A percentile compares a stretch with the other conserved stretches of the same genome.
These are phyloP conservation scores for Globisporangium irregulare DNA, from an alignment of 352 stramenopile species.

Conservation along the genomic window DNA sequence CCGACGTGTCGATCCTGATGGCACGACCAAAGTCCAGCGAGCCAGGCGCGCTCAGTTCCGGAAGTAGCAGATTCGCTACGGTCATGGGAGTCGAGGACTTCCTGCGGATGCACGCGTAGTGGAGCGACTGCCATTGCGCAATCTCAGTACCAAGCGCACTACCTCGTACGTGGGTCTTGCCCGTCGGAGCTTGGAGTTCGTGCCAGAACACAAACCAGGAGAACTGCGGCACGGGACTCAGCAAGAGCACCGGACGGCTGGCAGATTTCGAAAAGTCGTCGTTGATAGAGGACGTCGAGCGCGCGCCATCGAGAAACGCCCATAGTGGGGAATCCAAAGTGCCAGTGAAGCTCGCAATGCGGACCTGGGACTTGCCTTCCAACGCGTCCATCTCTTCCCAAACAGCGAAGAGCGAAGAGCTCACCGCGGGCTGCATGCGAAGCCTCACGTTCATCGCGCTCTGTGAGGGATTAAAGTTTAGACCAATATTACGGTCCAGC, in stretches of 20 bases:
- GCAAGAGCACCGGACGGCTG: slow-evolving; percentile 23
- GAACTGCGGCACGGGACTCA: slow-evolving; percentile 8
- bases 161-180: slow-evolving; percentile 32
- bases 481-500: slow-evolving; percentile 27
- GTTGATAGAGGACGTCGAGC: slow-evolving; percentile 37
- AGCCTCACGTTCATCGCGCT: slow-evolving; percentile 45
- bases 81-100: slow-evolving; percentile 32
- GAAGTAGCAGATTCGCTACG: slow-evolving; percentile 42
- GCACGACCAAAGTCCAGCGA: slow-evolving; percentile 50
- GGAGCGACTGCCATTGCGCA: slow-evolving; percentile 48
- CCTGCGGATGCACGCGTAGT: slow-evolving; percentile 44
- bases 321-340: slow-evolving; percentile 16
- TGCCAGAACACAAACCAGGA: slow-evolving; percentile 39
- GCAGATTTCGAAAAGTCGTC: slow-evolving; percentile 31
- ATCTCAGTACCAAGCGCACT: slow-evolving; percentile 19
- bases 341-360: slow-evolving; percentile 30
- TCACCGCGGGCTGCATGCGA: background rate
- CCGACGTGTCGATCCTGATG: slow-evolving; percentile 54
- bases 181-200: slow-evolving; percentile 32
- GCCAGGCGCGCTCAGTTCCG: slow-evolving; percentile 39
- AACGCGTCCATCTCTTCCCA: slow-evolving; percentile 48
- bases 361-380: slow-evolving; percentile 34
- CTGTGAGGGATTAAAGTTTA: slow-evolving; percentile 48
- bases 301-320: slow-evolving; percentile 43
- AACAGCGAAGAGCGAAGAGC: slow-evolving; percentile 47